Evolutionary conservation across 306 rosid genomes (phyloP).

Genomic region (Macrotyloma uniflorum): DNA sequence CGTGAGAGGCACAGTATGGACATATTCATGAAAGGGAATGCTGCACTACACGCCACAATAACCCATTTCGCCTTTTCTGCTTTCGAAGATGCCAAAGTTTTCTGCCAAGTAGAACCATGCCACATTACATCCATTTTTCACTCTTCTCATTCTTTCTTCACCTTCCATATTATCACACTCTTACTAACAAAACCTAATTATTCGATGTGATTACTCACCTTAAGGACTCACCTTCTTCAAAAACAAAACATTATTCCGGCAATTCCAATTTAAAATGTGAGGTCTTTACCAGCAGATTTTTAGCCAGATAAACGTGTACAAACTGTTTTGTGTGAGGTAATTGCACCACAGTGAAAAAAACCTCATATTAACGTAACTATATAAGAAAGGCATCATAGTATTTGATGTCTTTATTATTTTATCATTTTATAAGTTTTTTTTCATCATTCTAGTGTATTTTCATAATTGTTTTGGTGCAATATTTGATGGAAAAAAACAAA

Average conservation of each 20-base stretch:
- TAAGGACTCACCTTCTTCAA: background rate
- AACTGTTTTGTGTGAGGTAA: background rate
- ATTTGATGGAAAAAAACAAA: background rate
- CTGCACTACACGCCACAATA: background rate
- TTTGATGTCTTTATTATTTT: no score
- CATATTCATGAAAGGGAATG: background rate
- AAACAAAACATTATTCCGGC: background rate
- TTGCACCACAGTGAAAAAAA: no score
- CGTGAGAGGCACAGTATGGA: background rate
- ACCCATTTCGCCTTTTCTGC: background rate
- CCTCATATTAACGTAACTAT: no score
- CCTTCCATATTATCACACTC: background rate
- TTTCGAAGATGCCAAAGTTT: background rate
- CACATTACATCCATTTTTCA: background rate
- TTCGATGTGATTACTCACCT: constrained; percentile 2
- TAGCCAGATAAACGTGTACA: background rate
- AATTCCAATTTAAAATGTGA: background rate
- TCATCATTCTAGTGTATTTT: no score
- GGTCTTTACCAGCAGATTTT: background rate
- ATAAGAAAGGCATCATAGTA: no score
- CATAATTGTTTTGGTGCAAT: background rate
- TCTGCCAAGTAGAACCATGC: background rate
- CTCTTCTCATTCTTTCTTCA: constrained; percentile 15
- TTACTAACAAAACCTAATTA: constrained; percentile 8
- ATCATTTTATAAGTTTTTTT: no score